These are phyloP conservation scores for Endocladia muricata DNA, from an alignment of 31 red algal genomes.

Conservation along the genomic window DNA sequence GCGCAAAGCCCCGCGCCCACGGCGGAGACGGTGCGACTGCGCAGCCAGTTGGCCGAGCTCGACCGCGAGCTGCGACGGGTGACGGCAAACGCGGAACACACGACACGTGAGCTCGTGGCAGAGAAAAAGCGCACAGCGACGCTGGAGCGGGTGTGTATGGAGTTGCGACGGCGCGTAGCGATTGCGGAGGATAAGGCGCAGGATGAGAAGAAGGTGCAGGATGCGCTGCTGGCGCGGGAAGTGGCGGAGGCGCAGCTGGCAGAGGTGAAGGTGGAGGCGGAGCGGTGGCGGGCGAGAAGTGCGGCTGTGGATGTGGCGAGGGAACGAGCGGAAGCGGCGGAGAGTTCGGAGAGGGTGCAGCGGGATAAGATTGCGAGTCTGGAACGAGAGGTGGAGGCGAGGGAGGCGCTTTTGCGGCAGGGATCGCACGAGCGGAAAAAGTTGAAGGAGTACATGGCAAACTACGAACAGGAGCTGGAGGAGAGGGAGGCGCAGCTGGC, in stretches of 20 bases:
- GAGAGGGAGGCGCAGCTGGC: constrained; percentile 41
- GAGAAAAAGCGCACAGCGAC: constrained; percentile 31
- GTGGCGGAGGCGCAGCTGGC: constrained; percentile 40
- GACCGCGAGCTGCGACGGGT: constrained; percentile 35
- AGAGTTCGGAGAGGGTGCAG: constrained; percentile 40
- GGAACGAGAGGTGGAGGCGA: constrained; percentile 56
- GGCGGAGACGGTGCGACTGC: constrained; percentile 38
- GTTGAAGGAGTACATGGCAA: constrained; percentile 32
- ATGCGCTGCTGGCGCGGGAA: constrained; percentile 37
- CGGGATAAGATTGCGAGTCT: constrained; percentile 28
- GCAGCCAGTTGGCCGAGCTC: constrained; percentile 29
- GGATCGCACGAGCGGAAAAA: constrained; percentile 35
- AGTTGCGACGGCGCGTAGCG: constrained; percentile 52
- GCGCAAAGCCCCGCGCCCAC: constrained; percentile 11
- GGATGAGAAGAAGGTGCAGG: constrained; percentile 29
- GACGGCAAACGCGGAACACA: constrained; percentile 19
- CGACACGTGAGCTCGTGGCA: constrained; percentile 14
- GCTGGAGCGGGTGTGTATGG: constrained; percentile 63
- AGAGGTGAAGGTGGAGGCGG: constrained; percentile 43
- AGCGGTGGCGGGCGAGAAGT: constrained; percentile 49
- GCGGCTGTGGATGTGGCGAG: constrained; percentile 32
- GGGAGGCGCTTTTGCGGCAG: constrained; percentile 41
- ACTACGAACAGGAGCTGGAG: constrained; percentile 56
- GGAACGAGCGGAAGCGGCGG: constrained; percentile 59
- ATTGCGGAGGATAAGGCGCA: constrained; percentile 59